Conservation (phyloP, 257 asterid species). For the Gentiana straminea region DNA sequence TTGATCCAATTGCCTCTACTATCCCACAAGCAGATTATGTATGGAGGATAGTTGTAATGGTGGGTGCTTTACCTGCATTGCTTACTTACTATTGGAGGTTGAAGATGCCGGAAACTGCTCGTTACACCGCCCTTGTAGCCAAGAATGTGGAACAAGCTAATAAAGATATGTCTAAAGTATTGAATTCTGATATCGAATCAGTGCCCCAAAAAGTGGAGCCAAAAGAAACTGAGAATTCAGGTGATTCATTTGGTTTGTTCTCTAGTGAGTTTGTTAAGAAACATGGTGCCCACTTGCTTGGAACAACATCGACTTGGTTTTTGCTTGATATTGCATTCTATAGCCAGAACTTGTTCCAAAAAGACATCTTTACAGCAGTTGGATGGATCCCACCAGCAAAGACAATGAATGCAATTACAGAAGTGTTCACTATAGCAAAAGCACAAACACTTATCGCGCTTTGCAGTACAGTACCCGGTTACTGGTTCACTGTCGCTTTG, state of each 20-base stretch:
- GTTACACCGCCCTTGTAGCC: constrained; percentile 58
- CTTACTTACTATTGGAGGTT: constrained; percentile 43
- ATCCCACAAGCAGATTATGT: constrained; percentile 42
- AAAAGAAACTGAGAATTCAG: neutral
- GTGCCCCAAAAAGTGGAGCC: constrained; percentile 14
- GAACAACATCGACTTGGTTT: constrained; percentile 51
- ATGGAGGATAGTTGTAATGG: constrained; percentile 54
- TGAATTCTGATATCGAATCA: constrained; percentile 30
- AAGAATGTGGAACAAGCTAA: constrained; percentile 41
- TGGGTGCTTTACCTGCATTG: constrained; percentile 42
- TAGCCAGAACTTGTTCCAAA: constrained; percentile 56
- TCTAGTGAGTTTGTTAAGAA: constrained; percentile 29
- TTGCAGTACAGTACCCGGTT: constrained; percentile 56
- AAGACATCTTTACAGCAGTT: constrained; percentile 46
- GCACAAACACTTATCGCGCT: constrained; percentile 57
- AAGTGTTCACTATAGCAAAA: constrained; percentile 36
- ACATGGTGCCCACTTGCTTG: constrained; percentile 54
- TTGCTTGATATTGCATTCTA: constrained; percentile 53
- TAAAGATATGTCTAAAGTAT: constrained; percentile 45
- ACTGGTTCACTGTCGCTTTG: constrained; percentile 48
- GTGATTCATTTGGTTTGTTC: constrained; percentile 29
- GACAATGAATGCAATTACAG: constrained; percentile 37
- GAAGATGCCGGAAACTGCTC: constrained; percentile 64
- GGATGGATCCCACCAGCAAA: constrained; percentile 60
- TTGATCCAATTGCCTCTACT: constrained; percentile 36